Percentiles rank a stretch among this genome's conserved stretches.
phyloP scores from a whole-genome alignment of 2,329 filamentous ascomycete species.

The Orbilia ellipsospora region DNA sequence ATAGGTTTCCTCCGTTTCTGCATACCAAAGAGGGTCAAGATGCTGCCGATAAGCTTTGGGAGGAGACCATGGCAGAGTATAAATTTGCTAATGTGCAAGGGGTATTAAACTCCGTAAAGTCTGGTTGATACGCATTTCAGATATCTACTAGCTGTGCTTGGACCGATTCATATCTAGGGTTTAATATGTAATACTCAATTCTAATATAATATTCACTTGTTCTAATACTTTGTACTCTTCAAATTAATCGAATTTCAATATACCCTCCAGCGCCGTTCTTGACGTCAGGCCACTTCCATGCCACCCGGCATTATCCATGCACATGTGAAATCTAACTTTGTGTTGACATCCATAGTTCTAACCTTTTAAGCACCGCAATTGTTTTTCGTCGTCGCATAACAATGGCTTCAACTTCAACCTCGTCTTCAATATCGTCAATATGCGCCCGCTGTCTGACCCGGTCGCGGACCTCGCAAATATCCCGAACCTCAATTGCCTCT shows the following conservation, averaged over 20 bases:
- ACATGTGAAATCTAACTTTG: too few relatives aligned
- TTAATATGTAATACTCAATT: too few relatives aligned
- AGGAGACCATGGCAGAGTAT: conserved; percentile 62
- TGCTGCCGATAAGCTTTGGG: conserved; percentile 63
- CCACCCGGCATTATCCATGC: not conserved
- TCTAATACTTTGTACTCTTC: too few relatives aligned
- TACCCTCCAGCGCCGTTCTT: not conserved
- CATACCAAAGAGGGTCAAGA: conserved; percentile 62
- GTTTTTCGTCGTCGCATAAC: conserved; percentile 11
- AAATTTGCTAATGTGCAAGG: conserved; percentile 59
- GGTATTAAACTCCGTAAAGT: conserved; percentile 39
- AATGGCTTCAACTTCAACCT: conserved; percentile 24
- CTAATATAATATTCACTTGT: too few relatives aligned
- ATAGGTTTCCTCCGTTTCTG: conserved; percentile 60
- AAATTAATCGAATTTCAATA: too few relatives aligned
- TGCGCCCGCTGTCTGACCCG: conserved; percentile 29
- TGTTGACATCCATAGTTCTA: too few relatives aligned
- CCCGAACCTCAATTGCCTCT: conserved; percentile 1
- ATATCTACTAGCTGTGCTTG: too few relatives aligned
- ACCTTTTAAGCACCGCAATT: conserved; percentile 4
- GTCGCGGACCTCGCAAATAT: conserved; percentile 4
- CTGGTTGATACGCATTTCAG: not conserved
- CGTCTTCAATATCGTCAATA: conserved; percentile 6
- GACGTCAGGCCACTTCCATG: conserved; percentile 11
- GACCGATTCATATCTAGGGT: too few relatives aligned